Evolutionary conservation across 345 rosid species (phyloP), one percentile per base, ranked within the genome.

Genomic region (Arabis alpina): DNA sequence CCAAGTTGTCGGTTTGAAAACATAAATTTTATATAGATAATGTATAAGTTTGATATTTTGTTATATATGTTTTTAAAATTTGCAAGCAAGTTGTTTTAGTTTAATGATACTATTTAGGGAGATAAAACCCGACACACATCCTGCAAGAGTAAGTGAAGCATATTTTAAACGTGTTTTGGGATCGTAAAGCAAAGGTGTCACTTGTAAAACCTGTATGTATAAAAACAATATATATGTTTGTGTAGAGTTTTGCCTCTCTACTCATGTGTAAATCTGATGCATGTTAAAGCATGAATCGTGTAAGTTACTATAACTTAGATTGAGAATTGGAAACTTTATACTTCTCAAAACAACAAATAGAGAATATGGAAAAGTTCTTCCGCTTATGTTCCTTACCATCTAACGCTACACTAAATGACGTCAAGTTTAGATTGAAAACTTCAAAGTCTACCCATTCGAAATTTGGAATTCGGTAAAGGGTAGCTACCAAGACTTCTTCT

Each of bases 401-500:
- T 70, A 27, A 8, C 6, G 60, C 53, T 42, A 50, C 59, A 8
- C 52, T 61, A 19, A 44, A 32, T 71, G 68, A 52, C 54, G 37
- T 53, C 42, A 8, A 52, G 36, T 61, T 52, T 62, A 36, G 52
- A 62, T 63, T 72, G 70, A 72, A 55, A 54, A 62, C 25, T 61
- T 71, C 62, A 62, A 61, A 71, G 75, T 61, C 54, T 54, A 13
- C 60, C 10, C 24, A 52, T 19, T 16, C 16, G 16, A 62, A 28
- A 42, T 13, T 32, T 61, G 42, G 2, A 34, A 41, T 41, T 12
- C 13, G 11, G 55, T 44, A 71, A 71, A 34, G 7, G 10, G 30
- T 71, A 62, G 62, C 75, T 54, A 53, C 63, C 62, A 71, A 43
- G 68, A 61, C 61, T 32, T 61, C 28, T 61, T 72, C 70, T 9